phyloP scores from a whole-genome alignment of 768 basidiomycete species.

The Lyophyllum atratum region DNA sequence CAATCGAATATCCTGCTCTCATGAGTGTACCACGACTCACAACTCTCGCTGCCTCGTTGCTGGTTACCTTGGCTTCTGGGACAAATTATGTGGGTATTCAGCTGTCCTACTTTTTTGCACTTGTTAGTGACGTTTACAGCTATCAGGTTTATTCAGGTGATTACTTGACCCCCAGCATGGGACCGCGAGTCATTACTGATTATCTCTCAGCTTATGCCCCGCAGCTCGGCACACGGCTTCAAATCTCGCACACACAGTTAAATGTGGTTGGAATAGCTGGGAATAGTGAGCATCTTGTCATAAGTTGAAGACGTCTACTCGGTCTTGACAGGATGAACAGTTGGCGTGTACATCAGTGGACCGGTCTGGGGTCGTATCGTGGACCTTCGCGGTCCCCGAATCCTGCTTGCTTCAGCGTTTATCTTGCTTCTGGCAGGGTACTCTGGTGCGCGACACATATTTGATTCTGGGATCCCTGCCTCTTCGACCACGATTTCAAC shows the following conservation, averaged over 20 bases:
- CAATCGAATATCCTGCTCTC: slow-evolving; percentile 24
- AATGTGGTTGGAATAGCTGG: slow-evolving; percentile 80
- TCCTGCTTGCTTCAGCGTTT: slow-evolving; percentile 62
- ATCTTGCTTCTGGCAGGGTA: slow-evolving; percentile 71
- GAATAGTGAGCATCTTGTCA: slow-evolving; percentile 47
- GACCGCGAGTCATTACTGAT: neutral
- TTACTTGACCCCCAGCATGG: neutral
- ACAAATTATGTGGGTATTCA: slow-evolving; percentile 72
- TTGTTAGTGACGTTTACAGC: neutral
- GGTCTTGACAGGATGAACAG: slow-evolving; percentile 30
- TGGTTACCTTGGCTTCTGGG: slow-evolving; percentile 64
- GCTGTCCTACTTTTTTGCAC: neutral
- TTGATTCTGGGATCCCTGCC: neutral
- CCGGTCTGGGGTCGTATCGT: slow-evolving; percentile 82
- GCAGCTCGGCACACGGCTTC: slow-evolving; percentile 74
- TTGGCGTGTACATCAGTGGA: slow-evolving; percentile 77
- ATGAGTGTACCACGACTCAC: slow-evolving; percentile 44
- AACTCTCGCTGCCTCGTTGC: slow-evolving; percentile 53
- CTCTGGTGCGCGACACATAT: slow-evolving; percentile 65
- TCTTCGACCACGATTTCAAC: slow-evolving; percentile 53
- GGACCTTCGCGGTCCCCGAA: slow-evolving; percentile 73
- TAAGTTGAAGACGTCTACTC: neutral
- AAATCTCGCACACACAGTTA: slow-evolving; percentile 76
- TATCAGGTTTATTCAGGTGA: slow-evolving; percentile 45
- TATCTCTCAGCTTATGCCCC: slow-evolving; percentile 72